These are phyloP conservation scores for Quercus alba DNA, from an alignment of 306 rosid genomes.

Conservation along the genomic window DNA sequence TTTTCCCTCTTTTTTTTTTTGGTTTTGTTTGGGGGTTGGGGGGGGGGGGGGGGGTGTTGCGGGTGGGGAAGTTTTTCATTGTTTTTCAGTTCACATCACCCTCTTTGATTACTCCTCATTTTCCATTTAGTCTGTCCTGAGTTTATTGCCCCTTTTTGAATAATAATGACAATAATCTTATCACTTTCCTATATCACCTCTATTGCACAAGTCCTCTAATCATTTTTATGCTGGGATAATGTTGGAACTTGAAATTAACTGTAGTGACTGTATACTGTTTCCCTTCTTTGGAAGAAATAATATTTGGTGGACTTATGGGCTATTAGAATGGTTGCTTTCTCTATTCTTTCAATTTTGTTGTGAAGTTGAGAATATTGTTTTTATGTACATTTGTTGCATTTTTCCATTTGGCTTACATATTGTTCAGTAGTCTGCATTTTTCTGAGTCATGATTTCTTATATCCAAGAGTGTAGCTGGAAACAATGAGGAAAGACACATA, in stretches of 20 bases:
- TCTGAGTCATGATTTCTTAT: no score
- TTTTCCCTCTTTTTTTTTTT: no score
- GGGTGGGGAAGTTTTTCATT: no score
- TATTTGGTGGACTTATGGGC: background rate
- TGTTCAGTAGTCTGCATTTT: no score
- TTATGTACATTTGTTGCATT: background rate
- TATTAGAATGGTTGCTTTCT: background rate
- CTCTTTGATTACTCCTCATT: background rate
- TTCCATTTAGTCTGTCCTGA: background rate
- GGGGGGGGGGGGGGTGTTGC: rapidly evolving
- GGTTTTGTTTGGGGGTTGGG: no score
- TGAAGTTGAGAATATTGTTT: background rate
- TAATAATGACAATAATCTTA: background rate
- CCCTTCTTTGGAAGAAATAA: background rate
- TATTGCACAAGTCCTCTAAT: background rate
- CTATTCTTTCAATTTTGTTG: background rate
- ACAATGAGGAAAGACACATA: no score
- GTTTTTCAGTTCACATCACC: no score
- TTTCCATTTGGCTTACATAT: no score
- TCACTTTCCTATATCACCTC: background rate
- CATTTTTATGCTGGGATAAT: background rate
- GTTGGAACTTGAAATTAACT: background rate
- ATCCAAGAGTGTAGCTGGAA: background rate
- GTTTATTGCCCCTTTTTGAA: background rate
- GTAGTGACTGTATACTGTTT: background rate